Percentiles rank a stretch among this genome's conserved stretches.
These are phyloP conservation scores for Adenanthera pavonina DNA, from an alignment of 306 rosid species.

Conservation along the genomic window DNA sequence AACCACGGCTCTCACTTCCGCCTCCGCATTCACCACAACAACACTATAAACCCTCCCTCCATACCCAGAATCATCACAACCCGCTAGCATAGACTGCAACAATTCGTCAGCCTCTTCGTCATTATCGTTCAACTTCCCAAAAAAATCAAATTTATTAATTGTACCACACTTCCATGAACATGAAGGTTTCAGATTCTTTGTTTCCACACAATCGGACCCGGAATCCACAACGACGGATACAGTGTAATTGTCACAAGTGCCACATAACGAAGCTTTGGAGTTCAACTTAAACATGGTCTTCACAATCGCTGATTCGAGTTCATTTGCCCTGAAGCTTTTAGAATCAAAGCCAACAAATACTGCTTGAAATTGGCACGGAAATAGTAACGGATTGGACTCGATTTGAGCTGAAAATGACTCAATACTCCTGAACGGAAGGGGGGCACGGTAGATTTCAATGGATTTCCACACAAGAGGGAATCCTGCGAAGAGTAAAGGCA, in stretches of 20 bases:
- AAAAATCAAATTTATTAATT: constrained; percentile 46
- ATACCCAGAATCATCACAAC: constrained; percentile 39
- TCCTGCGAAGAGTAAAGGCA: constrained; percentile 46
- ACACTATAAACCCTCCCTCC: constrained; percentile 65
- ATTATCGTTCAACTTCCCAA: constrained; percentile 42
- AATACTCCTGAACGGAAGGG: constrained; percentile 77
- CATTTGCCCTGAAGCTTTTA: constrained; percentile 16
- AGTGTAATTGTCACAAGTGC: constrained; percentile 55
- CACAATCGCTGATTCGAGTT: constrained; percentile 50
- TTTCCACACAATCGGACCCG: constrained; percentile 41
- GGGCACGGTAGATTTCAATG: constrained; percentile 88
- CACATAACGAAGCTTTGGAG: constrained; percentile 51
- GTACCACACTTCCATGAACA: constrained; percentile 51
- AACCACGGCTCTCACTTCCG: constrained; percentile 60
- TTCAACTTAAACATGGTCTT: constrained; percentile 52
- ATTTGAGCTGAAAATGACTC: constrained; percentile 69
- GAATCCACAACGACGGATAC: constrained; percentile 58
- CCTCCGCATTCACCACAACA: constrained; percentile 71
- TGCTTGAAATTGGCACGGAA: constrained; percentile 80
- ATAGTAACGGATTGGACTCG: constrained; percentile 59
- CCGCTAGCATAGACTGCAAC: constrained; percentile 51
- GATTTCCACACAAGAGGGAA: constrained; percentile 84
- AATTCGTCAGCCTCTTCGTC: constrained; percentile 70
- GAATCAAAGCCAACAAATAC: constrained; percentile 70
- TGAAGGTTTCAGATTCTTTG: constrained; percentile 17